A percentile compares a stretch with the other conserved stretches of the same genome.
Evolutionary conservation across 176 grass and related monocot species (phyloP).

Genomic region (Lolium rigidum): DNA sequence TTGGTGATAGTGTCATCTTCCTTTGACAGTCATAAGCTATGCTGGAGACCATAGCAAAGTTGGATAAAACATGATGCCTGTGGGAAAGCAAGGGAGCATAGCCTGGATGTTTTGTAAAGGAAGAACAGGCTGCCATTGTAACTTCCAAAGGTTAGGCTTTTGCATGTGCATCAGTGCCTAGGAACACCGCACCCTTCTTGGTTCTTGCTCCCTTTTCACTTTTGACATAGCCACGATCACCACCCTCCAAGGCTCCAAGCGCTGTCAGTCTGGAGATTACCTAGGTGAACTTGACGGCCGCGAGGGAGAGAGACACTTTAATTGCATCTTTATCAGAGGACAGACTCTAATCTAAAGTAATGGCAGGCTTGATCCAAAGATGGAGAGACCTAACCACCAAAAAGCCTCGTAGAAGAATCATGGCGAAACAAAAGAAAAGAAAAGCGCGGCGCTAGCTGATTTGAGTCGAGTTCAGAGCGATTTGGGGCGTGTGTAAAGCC

Average conservation of each 20-base stretch:
- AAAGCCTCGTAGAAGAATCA: background rate
- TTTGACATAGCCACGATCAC: slow-evolving; percentile 20
- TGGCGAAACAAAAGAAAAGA: no score
- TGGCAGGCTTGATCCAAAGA: background rate
- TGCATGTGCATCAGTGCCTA: slow-evolving; percentile 32
- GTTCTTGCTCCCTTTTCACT: background rate
- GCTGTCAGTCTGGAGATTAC: no score
- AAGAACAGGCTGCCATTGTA: slow-evolving; percentile 34
- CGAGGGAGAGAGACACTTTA: background rate
- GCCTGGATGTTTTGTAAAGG: slow-evolving; percentile 49
- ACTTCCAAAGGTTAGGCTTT: slow-evolving; percentile 46
- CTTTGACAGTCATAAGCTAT: background rate
- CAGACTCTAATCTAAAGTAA: slow-evolving; percentile 11
- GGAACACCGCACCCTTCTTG: background rate
- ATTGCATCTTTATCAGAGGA: background rate
- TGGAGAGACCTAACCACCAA: background rate
- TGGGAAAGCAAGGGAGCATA: slow-evolving; percentile 15
- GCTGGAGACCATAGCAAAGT: background rate
- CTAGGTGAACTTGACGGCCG: no score
- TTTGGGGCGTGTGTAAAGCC: slow-evolving; percentile 5
- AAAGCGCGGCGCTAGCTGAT: background rate
- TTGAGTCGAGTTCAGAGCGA: background rate
- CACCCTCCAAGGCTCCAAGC: background rate
- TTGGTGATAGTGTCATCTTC: background rate
- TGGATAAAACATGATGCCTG: background rate